Conservation (phyloP, 805 yeast species). For the Cyberlindnera meyerae region DNA sequence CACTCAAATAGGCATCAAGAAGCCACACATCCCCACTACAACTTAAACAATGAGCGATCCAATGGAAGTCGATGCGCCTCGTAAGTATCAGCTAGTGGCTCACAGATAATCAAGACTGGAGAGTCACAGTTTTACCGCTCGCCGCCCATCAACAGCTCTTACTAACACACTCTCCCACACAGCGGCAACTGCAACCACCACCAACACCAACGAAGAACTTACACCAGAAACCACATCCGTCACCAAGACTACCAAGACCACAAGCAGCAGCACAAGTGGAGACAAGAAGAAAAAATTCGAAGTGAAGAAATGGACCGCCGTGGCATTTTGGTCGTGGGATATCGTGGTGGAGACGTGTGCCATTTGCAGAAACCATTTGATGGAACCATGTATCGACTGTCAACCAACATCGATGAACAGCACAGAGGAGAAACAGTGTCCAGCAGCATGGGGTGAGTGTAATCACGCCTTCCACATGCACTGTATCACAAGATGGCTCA, state of each 20-base stretch:
- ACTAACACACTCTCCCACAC: neutral
- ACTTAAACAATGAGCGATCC: slow-evolving; percentile 24
- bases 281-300: slow-evolving; percentile 76
- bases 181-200: neutral
- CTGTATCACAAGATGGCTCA: slow-evolving; percentile 93
- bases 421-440: slow-evolving; percentile 62
- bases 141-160: neutral
- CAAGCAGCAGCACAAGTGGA: slow-evolving; percentile 5
- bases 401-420: slow-evolving; percentile 72
- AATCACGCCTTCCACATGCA: slow-evolving; percentile 98
- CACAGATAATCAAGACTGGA: neutral
- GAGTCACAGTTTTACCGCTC: neutral
- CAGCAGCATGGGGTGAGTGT: slow-evolving; percentile 96
- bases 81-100: slow-evolving; percentile 14
- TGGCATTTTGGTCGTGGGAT: slow-evolving; percentile 99
- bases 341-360: slow-evolving; percentile 95
- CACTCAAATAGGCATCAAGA: too few relatives aligned
- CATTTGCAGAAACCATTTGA: slow-evolving; percentile 93
- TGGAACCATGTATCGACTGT: slow-evolving; percentile 98
- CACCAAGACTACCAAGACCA: slow-evolving; percentile 1
- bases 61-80: slow-evolving; percentile 25
- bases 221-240: too few relatives aligned
- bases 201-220: neutral
- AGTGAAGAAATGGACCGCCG: slow-evolving; percentile 97
- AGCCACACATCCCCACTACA: too few relatives aligned